Conservation (phyloP, 2,329 filamentous ascomycete species). For the Fusarium caatingaense region DNA sequence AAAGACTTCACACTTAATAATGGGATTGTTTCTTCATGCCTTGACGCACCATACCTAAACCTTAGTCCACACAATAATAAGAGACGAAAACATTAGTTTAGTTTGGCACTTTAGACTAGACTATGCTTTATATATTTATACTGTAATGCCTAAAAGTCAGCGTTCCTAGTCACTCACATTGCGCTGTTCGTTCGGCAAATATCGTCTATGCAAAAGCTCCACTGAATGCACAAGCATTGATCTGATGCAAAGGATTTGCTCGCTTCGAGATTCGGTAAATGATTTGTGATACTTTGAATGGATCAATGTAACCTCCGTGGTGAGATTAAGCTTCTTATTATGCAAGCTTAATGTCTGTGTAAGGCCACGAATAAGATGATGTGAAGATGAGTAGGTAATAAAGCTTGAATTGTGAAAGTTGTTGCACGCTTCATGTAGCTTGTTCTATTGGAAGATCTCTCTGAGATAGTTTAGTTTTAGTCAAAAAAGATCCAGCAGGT, state of each 20-base stretch:
- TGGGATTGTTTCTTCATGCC: not conserved
- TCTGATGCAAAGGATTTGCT: not conserved
- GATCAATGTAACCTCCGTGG: conserved; percentile 11
- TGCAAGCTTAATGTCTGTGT: not conserved
- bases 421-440: not conserved
- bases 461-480: not conserved
- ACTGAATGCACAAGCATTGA: not conserved
- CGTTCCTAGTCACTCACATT: not conserved
- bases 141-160: too few species aligned
- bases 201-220: conserved; percentile 13
- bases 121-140: too few species aligned
- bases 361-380: not conserved
- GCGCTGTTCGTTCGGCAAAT: too few species aligned
- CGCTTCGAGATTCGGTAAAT: conserved; percentile 17
- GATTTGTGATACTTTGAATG: conserved; percentile 25
- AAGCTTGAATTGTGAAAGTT: not conserved
- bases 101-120: not conserved
- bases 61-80: not conserved
- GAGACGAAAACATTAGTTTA: not conserved
- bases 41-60: not conserved
- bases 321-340: not conserved
- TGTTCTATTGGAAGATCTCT: not conserved
- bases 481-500: not conserved
- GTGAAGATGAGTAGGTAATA: not conserved
- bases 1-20: not conserved